Percentiles rank a stretch among this genome's conserved stretches.
Evolutionary conservation across 1,139 yeast genomes (phyloP).

Genomic region (Scheffersomyces segobiensis): DNA sequence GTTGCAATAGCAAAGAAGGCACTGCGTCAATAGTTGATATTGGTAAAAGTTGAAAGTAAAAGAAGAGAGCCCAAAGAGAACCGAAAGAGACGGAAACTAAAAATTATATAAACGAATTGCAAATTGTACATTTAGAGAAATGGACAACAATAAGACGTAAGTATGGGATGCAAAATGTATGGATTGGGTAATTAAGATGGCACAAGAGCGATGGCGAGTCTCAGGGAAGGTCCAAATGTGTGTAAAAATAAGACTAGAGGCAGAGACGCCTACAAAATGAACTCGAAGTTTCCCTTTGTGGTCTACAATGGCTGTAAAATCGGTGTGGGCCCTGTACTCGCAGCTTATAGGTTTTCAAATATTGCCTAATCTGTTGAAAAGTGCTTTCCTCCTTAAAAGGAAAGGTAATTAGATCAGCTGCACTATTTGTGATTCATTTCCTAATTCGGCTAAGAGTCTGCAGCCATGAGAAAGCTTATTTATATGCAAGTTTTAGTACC

Average conservation of each 20-base stretch:
- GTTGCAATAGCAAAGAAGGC: neutral
- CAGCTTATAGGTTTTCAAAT: neutral
- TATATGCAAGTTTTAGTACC: neutral
- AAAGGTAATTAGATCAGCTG: neutral
- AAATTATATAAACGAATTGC: neutral
- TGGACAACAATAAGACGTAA: neutral
- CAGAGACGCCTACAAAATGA: neutral
- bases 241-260: neutral
- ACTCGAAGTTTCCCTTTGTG: neutral
- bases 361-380: neutral
- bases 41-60: neutral
- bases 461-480: neutral
- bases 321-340: neutral
- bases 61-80: neutral
- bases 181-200: neutral
- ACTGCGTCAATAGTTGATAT: neutral
- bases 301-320: neutral
- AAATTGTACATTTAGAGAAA: neutral
- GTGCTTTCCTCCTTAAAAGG: neutral
- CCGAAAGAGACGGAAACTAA: neutral
- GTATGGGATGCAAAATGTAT: neutral
- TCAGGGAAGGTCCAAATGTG: neutral
- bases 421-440: neutral
- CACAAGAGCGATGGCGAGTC: neutral
- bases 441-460: neutral